phyloP scores from a whole-genome alignment of 2,329 filamentous ascomycete genomes.

The Ploettnerulaceae sp. region DNA sequence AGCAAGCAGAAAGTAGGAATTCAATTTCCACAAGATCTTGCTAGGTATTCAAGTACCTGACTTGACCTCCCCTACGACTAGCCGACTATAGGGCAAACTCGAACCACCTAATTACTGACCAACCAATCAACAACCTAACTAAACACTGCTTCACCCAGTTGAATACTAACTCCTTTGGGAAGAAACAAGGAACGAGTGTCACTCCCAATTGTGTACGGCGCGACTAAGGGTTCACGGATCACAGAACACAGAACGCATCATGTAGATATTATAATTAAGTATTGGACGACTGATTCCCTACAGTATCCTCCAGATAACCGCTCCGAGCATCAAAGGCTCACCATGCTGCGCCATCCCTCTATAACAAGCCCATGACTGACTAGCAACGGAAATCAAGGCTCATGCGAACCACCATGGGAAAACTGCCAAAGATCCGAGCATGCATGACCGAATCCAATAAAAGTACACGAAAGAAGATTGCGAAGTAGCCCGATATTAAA shows the following conservation, averaged over 20 bases:
- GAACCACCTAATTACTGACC: too few species aligned
- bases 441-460: slow-evolving; percentile 13
- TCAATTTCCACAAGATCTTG: too few species aligned
- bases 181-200: too few species aligned
- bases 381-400: slow-evolving; percentile 19
- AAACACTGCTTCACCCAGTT: too few species aligned
- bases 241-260: slow-evolving; percentile 4
- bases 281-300: background rate
- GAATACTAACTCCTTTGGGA: too few species aligned
- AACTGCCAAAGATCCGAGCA: slow-evolving; percentile 13
- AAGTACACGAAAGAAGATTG: slow-evolving; percentile 18
- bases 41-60: too few species aligned
- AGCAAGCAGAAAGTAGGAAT: too few species aligned
- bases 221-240: too few species aligned
- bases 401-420: slow-evolving; percentile 13
- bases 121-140: too few species aligned
- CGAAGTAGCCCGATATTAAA: slow-evolving; percentile 7
- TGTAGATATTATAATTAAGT: slow-evolving; percentile 7
- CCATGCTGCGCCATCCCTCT: slow-evolving; percentile 19
- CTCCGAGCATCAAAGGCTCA: slow-evolving; percentile 4
- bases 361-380: slow-evolving; percentile 7
- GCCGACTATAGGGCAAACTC: too few species aligned
- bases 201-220: too few species aligned
- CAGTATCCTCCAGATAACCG: slow-evolving; percentile 2
- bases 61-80: too few species aligned